Evolutionary conservation across 139 green algal species (phyloP).

Genomic region (Tetraselmis striata): DNA sequence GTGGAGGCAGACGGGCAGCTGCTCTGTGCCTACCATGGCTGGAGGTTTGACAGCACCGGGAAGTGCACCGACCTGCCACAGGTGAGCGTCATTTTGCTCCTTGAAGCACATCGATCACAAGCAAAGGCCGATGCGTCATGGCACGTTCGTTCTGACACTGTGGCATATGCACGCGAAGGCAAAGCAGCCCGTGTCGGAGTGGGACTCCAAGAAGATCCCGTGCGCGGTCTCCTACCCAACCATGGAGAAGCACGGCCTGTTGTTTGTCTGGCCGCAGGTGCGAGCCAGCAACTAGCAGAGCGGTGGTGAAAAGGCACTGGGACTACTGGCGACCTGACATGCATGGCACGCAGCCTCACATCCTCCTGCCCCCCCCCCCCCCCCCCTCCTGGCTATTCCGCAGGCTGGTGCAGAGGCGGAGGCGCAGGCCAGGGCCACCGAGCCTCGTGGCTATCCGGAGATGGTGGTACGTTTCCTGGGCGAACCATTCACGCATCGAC

Average conservation of each 20-base stretch:
- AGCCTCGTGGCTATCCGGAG: neutral
- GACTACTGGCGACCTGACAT: too few relatives aligned
- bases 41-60: conserved; percentile 35
- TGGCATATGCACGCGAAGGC: neutral
- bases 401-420: neutral
- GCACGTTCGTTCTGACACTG: neutral
- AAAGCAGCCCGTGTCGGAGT: neutral
- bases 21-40: conserved; percentile 52
- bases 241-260: neutral
- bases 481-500: too few relatives aligned
- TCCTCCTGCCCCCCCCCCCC: too few relatives aligned
- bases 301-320: too few relatives aligned
- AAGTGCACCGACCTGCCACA: conserved; percentile 42
- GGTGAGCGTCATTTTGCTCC: conserved; percentile 6
- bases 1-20: conserved; percentile 26
- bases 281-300: too few relatives aligned
- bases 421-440: neutral
- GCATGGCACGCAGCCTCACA: too few relatives aligned
- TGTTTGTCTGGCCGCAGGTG: neutral
- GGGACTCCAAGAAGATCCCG: neutral
- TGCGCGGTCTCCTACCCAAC: neutral
- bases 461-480: too few relatives aligned
- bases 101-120: neutral
- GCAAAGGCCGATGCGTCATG: neutral
- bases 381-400: too few relatives aligned